Base-by-base conservation (phyloP, 106 monocot species). In the Alisma plantagoaquatica region DNA sequence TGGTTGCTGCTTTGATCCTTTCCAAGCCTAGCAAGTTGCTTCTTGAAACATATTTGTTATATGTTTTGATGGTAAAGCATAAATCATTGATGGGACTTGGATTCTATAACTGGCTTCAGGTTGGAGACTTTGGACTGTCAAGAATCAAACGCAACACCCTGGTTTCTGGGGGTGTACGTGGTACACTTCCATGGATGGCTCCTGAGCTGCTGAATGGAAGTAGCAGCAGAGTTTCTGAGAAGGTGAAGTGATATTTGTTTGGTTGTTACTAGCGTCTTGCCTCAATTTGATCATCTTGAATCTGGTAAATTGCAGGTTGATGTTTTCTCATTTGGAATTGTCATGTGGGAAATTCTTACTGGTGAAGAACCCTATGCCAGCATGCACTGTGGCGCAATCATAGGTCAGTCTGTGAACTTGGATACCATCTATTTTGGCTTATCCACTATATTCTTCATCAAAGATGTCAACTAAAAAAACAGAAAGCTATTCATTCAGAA, bases 181-280 rank as follows among this genome's bases (percentile, higher is more conserved):
- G 93, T 57, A 94, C 93, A 4, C 87, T 94, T 60, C 93, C 87
- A 56, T 93, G 87, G 92, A 93, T 87, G 87, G 93, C 93, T 52
- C 92, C 86, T 22, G 92, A 86, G 48, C 52, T 87, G 46, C 53
- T 91, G 41, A 86, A 77, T 73, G 91, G 86, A 25, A 82, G 82
- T 56, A 92, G 82, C 42, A 92, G 25, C 33, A 57, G 66, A 56
- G 92, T 92, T 58, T 86, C 78, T 69, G 92, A 92, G 49, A 92
- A 92, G 82, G 92, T 86, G 53, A 27, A n/a, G n/a, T n/a, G n/a
- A n/a, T n/a, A n/a, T n/a, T n/a, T n/a, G n/a, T 18, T 51, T 16
- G n/a, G n/a, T n/a, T n/a, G n/a, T n/a, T n/a, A n/a, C n/a, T n/a
- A n/a, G n/a, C n/a, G n/a, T n/a, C n/a, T n/a, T n/a, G n/a, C n/a